These are phyloP conservation scores for Coniella vitis DNA, from an alignment of 2,329 filamentous ascomycete genomes.

Conservation along the genomic window DNA sequence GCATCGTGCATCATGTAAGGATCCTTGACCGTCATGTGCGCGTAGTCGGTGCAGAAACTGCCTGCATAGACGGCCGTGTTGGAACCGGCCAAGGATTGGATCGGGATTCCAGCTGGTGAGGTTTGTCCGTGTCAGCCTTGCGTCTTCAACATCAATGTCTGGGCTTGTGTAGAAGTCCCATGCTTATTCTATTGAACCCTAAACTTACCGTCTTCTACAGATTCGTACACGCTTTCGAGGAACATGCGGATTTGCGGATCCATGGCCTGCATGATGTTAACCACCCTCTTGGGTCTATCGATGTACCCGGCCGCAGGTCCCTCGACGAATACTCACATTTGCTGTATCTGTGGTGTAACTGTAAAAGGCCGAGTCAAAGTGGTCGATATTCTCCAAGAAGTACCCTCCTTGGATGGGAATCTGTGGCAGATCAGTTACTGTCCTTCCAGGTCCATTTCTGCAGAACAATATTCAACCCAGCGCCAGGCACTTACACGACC, in stretches of 20 bases:
- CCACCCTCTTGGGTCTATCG: neutral
- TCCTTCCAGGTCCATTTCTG: neutral
- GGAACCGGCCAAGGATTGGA: constrained; percentile 21
- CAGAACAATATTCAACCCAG: too few relatives aligned
- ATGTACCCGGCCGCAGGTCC: too few relatives aligned
- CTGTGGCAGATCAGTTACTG: neutral
- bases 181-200: too few relatives aligned
- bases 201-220: constrained; percentile 24
- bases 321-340: constrained; percentile 13
- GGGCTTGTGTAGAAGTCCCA: too few relatives aligned
- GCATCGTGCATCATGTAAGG: constrained; percentile 26
- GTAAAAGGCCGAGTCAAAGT: constrained; percentile 25
- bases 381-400: constrained; percentile 23
- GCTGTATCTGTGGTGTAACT: constrained; percentile 24
- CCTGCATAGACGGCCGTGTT: constrained; percentile 27
- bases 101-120: constrained; percentile 22
- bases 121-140: too few relatives aligned
- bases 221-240: constrained; percentile 26
- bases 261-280: constrained; percentile 18
- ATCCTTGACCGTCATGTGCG: constrained; percentile 23
- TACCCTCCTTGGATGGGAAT: constrained; percentile 17
- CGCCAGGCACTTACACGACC: neutral
- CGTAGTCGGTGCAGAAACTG: constrained; percentile 24
- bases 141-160: too few relatives aligned
- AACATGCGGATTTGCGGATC: constrained; percentile 27